Evolutionary conservation across 2,329 filamentous ascomycete genomes (phyloP), one percentile per base, ranked within the genome.

Genomic region (Trichoderma koningiopsis): DNA sequence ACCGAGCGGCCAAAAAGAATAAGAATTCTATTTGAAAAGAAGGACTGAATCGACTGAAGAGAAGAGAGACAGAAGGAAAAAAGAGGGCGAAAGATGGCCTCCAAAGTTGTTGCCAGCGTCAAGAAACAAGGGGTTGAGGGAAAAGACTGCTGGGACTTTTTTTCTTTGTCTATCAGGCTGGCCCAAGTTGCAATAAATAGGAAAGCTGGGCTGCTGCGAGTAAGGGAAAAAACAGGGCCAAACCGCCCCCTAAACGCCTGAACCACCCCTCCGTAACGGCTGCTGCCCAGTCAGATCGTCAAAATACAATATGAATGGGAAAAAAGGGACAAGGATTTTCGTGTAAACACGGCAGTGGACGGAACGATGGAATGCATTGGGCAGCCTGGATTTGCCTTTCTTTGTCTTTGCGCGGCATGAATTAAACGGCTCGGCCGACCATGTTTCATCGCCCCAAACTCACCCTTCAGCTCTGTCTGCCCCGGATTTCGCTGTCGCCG

Each of bases 361-460:
- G 62, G 52, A 65, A 65, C 8, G 33, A 33, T 27, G 31, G 49
- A 55, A 37, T 52, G 52, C 37, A 33, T 33, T 27, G 52, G 35
- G 35, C 62, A 33, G 37, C 33, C 52, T 65, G 24, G 35, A 65
- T 37, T 37, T 49, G 57, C 62, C 43, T 31, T 58, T 56, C 24
- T 58, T 58, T 49, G 33, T 33, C 33, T 33, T 11, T 33, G 37
- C 55, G n/a, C n/a, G 53, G 53, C 24, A 58, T 35, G 53, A 60
- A 68, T 60, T 33, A 33, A 65, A 69, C 59, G 68, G 68, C 68
- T 69, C 68, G 65, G 68, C 68, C 68, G 68, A 69, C 47, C 22
- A 63, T 47, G 66, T 62, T 62, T 68, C 58, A 62, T 62, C 57
- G 24, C 59, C 47, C 10, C 11, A 29, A 22, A 62, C 47, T 68